Base-by-base conservation (phyloP, 345 rosid genomes). In the Camelina sativa region DNA sequence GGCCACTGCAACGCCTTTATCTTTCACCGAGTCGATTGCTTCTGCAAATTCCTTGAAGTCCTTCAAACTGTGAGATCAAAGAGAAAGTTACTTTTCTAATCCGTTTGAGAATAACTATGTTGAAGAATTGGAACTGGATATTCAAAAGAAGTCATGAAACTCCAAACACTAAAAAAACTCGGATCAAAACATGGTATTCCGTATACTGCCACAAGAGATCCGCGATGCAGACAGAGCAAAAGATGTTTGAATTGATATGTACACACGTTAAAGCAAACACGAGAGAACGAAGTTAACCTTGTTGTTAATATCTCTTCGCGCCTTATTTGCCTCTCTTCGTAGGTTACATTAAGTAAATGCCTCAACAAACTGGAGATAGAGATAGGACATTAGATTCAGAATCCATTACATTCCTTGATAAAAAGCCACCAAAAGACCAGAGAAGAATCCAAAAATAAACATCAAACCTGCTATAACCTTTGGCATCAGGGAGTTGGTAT, bases 401-500 rank as follows among this genome's bases (percentile, higher is more conserved):
- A 73, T 41, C 47, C 70, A 40, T 12, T 17, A 41, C 53, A 30
- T 62, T 52, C 5, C 15, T 62, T 52, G 53, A 28, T 12, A 52
- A n/a, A 70, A 3, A 8, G 17, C 44, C n/a, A 4, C 17, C 55
- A 34, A 16, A 13, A 15, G 50, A 22, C 2, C 11, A 60, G 38
- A 59, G 47, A 22, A 13, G 25, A 61, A 15, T 56, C 30, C 11
- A 64, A 13, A 34, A 2, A 46, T 10, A 56, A 65, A 65, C 30
- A 74, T 6, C 32, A 23, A 86, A 91, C 98, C 96, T 88, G 62
- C 89, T 90, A 60, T 90, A 92, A 79, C 98, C 98, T 80, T 90
- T 92, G 67, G 98, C 96, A 85, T 90, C 97, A 13, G 97, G 96
- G 23, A 92, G 86, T 78, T 92, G 96, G 82, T 92, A 92, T 5